phyloP scores from a whole-genome alignment of 495 filamentous ascomycete genomes.

The Penicillium odoratum region DNA sequence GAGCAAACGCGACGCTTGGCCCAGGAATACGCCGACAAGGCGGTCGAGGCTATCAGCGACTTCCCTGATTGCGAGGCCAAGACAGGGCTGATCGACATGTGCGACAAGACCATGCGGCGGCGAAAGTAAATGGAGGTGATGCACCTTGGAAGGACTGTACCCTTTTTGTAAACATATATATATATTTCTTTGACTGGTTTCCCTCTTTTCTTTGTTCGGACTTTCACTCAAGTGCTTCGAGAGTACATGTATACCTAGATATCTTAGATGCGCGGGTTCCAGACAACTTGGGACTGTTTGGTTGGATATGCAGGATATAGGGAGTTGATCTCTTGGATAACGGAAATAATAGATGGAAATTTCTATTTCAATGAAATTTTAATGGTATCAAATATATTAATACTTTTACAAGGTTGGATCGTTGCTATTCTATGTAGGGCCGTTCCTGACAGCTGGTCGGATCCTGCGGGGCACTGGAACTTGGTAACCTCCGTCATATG shows the following conservation, averaged over 20 bases:
- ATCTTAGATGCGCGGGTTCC: conserved; percentile 15
- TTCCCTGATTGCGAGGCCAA: conserved; percentile 95
- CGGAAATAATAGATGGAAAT: neutral
- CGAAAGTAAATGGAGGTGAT: conserved; percentile 60
- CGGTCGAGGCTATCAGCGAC: conserved; percentile 72
- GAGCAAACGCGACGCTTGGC: conserved; percentile 87
- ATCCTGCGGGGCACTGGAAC: conserved; percentile 21
- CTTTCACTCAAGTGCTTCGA: conserved; percentile 7
- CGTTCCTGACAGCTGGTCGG: conserved; percentile 31
- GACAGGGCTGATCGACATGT: conserved; percentile 87
- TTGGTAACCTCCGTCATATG: conserved; percentile 22
- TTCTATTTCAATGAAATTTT: neutral
- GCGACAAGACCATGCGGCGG: conserved; percentile 84
- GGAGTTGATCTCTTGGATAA: neutral
- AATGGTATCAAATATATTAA: too few species aligned
- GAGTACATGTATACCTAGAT: conserved; percentile 28
- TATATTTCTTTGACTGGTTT: conserved; percentile 11
- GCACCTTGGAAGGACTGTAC: conserved; percentile 2
- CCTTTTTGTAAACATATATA: conserved; percentile 27
- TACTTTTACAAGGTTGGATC: too few species aligned
- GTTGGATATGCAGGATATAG: neutral
- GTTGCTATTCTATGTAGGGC: neutral
- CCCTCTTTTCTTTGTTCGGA: conserved; percentile 4
- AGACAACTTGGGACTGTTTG: conserved; percentile 8
- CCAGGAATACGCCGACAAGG: conserved; percentile 85